A percentile compares a stretch with the other conserved stretches of the same genome.
Evolutionary conservation across 768 basidiomycete species (phyloP).

Genomic region (Pholiota molesta): DNA sequence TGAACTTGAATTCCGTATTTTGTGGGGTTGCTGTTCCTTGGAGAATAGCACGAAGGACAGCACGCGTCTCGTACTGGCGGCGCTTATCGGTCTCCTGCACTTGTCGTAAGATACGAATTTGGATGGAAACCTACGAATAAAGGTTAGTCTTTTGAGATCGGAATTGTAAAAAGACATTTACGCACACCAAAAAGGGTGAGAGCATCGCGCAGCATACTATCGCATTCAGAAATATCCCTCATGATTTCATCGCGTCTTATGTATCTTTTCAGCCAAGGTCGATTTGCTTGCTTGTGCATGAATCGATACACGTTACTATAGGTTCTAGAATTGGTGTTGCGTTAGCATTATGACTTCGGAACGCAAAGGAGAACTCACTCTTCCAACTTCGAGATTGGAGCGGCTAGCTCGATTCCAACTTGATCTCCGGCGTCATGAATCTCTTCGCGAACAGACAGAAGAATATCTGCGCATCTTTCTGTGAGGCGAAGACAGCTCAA

Average conservation of each 20-base stretch:
- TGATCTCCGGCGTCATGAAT: slow-evolving; percentile 58
- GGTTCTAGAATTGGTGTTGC: slow-evolving; percentile 28
- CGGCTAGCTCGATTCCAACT: slow-evolving; percentile 50
- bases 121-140: slow-evolving; percentile 31
- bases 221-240: slow-evolving; percentile 52
- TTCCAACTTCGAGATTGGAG: slow-evolving; percentile 53
- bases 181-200: slow-evolving; percentile 58
- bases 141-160: not conserved
- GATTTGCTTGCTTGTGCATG: slow-evolving; percentile 57
- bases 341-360: not conserved
- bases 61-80: slow-evolving; percentile 41
- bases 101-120: slow-evolving; percentile 53
- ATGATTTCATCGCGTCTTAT: slow-evolving; percentile 73
- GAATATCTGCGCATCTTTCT: slow-evolving; percentile 69
- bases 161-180: not conserved
- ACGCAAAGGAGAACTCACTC: slow-evolving; percentile 38
- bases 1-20: slow-evolving; percentile 11
- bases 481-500: slow-evolving; percentile 71
- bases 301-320: slow-evolving; percentile 50
- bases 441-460: slow-evolving; percentile 66
- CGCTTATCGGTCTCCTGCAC: slow-evolving; percentile 48
- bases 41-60: slow-evolving; percentile 33
- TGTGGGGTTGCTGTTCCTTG: slow-evolving; percentile 12
- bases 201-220: slow-evolving; percentile 58
- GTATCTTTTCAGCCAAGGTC: slow-evolving; percentile 80